These are phyloP conservation scores for Bryum argenteum DNA, from an alignment of 225 moss, liverwort and hornwort genomes.

Conservation along the genomic window DNA sequence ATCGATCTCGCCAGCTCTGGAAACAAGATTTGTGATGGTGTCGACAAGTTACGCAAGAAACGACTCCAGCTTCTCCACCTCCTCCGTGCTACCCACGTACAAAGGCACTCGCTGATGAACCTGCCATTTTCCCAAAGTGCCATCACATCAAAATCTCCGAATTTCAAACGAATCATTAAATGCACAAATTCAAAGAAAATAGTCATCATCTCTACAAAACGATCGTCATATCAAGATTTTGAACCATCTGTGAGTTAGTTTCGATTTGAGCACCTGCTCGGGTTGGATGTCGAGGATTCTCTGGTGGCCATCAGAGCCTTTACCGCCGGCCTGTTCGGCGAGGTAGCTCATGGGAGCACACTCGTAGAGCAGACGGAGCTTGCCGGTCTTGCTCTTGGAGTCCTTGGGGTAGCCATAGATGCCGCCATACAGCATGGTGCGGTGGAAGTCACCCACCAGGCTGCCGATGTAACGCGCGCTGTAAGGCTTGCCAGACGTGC, in stretches of 20 bases:
- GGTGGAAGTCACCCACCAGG: conserved; percentile 85
- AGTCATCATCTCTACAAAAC: too few relatives aligned
- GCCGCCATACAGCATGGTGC: conserved; percentile 89
- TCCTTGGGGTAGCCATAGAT: conserved; percentile 88
- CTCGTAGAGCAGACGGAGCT: conserved; percentile 84
- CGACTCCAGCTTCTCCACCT: conserved; percentile 89
- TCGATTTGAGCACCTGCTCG: conserved; percentile 49
- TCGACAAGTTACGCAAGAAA: conserved; percentile 68
- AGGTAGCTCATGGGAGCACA: conserved; percentile 98
- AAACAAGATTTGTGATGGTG: conserved; percentile 12
- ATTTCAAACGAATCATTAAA: not conserved
- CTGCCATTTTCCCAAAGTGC: conserved; percentile 31
- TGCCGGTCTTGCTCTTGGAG: conserved; percentile 75
- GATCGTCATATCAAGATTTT: not conserved
- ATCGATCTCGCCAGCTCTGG: not conserved
- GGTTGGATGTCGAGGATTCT: conserved; percentile 76
- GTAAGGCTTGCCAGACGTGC: conserved; percentile 69
- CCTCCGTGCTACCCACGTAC: conserved; percentile 78
- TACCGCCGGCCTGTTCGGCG: conserved; percentile 92
- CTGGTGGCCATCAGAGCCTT: conserved; percentile 75
- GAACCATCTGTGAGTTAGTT: too few relatives aligned
- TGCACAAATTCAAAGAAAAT: too few relatives aligned
- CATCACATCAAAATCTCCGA: not conserved
- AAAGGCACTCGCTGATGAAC: conserved; percentile 90
- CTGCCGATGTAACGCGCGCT: conserved; percentile 92